Evolutionary conservation across 2,329 filamentous ascomycete genomes (phyloP).

Genomic region (Pseudocercospora eumusae): DNA sequence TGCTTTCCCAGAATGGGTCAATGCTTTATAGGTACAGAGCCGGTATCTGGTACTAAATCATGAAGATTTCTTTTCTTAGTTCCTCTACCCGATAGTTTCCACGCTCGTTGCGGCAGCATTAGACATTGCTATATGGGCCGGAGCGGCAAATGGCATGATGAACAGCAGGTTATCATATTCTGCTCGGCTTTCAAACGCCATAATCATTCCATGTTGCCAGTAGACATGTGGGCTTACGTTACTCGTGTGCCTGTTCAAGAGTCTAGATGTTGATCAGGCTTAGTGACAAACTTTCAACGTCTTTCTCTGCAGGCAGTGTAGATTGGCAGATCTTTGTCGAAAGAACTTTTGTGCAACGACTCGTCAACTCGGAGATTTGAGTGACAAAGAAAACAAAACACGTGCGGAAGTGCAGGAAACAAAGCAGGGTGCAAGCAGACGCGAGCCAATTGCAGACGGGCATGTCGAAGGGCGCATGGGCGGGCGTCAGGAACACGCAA

Average conservation of each 20-base stretch:
- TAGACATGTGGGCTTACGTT: too few species aligned
- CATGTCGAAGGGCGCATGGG: background rate
- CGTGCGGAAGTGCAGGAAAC: background rate
- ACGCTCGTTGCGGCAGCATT: too few species aligned
- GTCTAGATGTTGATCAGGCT: background rate
- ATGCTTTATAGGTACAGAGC: background rate
- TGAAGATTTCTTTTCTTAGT: too few species aligned
- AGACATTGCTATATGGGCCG: too few species aligned
- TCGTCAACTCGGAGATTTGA: constrained; percentile 2
- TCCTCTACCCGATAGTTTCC: too few species aligned
- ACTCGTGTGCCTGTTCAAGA: too few species aligned
- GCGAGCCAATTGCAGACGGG: background rate
- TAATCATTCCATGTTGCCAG: too few species aligned
- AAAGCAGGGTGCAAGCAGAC: background rate
- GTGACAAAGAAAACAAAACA: constrained; percentile 3
- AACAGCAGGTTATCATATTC: too few species aligned
- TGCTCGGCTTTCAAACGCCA: too few species aligned
- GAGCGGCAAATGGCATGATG: too few species aligned
- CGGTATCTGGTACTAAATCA: background rate
- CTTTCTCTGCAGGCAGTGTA: background rate
- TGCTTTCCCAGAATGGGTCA: background rate
- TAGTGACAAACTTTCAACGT: background rate
- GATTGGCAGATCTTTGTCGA: background rate
- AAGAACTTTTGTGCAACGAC: background rate
- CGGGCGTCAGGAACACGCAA: background rate